Evolutionary conservation across 306 rosid species (phyloP).

Genomic region (Lupinus albus): DNA sequence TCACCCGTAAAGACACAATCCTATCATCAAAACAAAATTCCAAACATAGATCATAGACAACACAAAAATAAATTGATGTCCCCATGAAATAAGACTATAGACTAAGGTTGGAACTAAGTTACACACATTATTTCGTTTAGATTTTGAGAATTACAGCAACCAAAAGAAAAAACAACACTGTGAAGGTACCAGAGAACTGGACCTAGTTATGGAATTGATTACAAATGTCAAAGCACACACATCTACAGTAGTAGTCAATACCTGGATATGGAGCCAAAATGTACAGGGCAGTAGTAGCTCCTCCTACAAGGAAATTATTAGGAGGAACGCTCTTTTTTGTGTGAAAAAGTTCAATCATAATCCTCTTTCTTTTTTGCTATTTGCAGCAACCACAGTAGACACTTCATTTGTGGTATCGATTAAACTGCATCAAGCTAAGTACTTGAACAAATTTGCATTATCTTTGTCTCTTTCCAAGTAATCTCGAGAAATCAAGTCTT

Average conservation of each 20-base stretch:
- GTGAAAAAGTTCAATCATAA: slow-evolving; percentile 31
- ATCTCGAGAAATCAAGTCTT: slow-evolving; percentile 94
- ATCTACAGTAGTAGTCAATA: slow-evolving; percentile 43
- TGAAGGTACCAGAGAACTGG: slow-evolving; percentile 42
- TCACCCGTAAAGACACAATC: too few relatives aligned
- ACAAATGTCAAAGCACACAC: slow-evolving; percentile 51
- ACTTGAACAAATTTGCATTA: slow-evolving; percentile 75
- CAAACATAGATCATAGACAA: too few relatives aligned
- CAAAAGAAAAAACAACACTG: slow-evolving; percentile 20
- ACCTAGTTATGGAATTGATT: slow-evolving; percentile 48
- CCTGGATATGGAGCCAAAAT: slow-evolving; percentile 54
- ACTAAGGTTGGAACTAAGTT: slow-evolving; percentile 15
- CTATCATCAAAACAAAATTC: too few relatives aligned
- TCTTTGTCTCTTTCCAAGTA: slow-evolving; percentile 96
- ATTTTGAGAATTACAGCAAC: slow-evolving; percentile 25
- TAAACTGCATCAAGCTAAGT: slow-evolving; percentile 69
- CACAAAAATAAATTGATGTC: too few relatives aligned
- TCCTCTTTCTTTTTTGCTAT: slow-evolving; percentile 37
- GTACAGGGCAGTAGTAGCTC: slow-evolving; percentile 50
- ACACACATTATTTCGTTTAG: slow-evolving; percentile 28
- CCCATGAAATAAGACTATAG: too few relatives aligned
- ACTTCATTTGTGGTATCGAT: slow-evolving; percentile 34
- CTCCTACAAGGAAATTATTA: slow-evolving; percentile 44
- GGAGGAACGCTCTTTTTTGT: slow-evolving; percentile 36
- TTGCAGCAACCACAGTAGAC: slow-evolving; percentile 37